Evolutionary conservation across 2,329 filamentous ascomycete genomes (phyloP).

Genomic region (Cadophora malorum): DNA sequence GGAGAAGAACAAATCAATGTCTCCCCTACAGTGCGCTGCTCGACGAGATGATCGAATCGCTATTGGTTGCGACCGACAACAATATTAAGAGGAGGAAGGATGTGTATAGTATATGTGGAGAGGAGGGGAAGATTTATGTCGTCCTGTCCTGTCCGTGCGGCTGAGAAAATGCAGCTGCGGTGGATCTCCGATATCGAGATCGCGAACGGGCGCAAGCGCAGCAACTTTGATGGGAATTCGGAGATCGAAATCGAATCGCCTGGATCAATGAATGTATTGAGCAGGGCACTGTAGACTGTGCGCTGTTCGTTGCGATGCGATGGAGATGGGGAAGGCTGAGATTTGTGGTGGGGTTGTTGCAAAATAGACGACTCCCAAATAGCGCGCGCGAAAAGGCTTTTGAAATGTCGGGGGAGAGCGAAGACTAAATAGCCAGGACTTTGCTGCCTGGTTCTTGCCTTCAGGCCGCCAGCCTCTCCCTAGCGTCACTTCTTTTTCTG

Average conservation of each 20-base stretch:
- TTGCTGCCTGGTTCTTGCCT: background rate
- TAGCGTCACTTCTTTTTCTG: background rate
- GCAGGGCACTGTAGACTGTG: slow-evolving; percentile 39
- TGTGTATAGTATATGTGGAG: slow-evolving; percentile 22
- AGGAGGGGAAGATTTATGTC: background rate
- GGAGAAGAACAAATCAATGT: slow-evolving; percentile 99
- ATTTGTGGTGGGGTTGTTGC: slow-evolving; percentile 22
- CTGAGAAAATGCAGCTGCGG: slow-evolving; percentile 13
- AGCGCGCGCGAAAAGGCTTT: slow-evolving; percentile 30
- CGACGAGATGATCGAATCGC: slow-evolving; percentile 34
- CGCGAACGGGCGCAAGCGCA: slow-evolving; percentile 14
- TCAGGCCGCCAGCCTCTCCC: background rate
- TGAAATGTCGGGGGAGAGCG: slow-evolving; percentile 28
- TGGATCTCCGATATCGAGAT: slow-evolving; percentile 16
- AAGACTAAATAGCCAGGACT: slow-evolving; percentile 25
- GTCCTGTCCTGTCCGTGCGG: slow-evolving; percentile 12
- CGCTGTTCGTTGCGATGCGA: slow-evolving; percentile 32
- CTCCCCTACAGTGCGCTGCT: slow-evolving; percentile 73
- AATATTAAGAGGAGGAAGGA: slow-evolving; percentile 30
- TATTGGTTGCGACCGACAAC: slow-evolving; percentile 35
- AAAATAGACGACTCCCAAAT: slow-evolving; percentile 33
- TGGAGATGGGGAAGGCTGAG: slow-evolving; percentile 11
- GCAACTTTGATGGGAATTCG: background rate
- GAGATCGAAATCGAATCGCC: slow-evolving; percentile 28
- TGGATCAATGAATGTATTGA: slow-evolving; percentile 39